A percentile compares a stretch with the other conserved stretches of the same genome.
Conservation (phyloP, 345 rosid genomes). For the Hibiscus tridactylites region DNA sequence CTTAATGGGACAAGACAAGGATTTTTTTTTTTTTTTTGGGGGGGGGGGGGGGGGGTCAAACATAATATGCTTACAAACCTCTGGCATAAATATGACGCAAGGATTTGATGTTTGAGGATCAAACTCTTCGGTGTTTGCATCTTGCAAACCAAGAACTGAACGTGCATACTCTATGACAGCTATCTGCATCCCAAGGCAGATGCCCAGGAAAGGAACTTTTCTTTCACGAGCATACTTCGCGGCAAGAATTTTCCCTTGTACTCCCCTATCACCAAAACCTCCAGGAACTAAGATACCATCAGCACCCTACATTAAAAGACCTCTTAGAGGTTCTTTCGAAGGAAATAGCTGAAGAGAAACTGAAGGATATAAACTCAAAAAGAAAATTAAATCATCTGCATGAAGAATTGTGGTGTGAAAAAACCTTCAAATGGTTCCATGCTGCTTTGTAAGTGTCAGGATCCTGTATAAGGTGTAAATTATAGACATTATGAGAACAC, state of each 20-base stretch:
- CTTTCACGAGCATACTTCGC: constrained; percentile 71
- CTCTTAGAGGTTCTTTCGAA: not conserved
- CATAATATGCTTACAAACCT: constrained; percentile 26
- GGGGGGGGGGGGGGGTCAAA: not conserved
- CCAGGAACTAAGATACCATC: constrained; percentile 79
- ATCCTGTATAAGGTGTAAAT: constrained; percentile 31
- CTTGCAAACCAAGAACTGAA: constrained; percentile 52
- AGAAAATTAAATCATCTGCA: not conserved
- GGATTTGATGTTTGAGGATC: constrained; percentile 64
- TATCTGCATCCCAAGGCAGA: constrained; percentile 83
- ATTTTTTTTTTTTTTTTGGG: too few relatives aligned
- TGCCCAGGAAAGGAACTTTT: constrained; percentile 65
- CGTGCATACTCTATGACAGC: constrained; percentile 80
- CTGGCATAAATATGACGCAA: constrained; percentile 79
- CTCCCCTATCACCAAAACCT: constrained; percentile 89
- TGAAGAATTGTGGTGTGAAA: not conserved
- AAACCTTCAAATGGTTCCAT: constrained; percentile 64
- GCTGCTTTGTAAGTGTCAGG: constrained; percentile 55
- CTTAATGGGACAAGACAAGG: not conserved
- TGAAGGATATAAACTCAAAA: not conserved
- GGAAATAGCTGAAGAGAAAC: not conserved
- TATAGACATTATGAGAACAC: constrained; percentile 9
- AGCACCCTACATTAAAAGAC: constrained; percentile 41
- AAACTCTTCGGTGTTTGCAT: constrained; percentile 77
- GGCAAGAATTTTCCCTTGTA: constrained; percentile 79